Evolutionary conservation across 352 stramenopile species (phyloP).

Genomic region (Pythium aphanidermatum): DNA sequence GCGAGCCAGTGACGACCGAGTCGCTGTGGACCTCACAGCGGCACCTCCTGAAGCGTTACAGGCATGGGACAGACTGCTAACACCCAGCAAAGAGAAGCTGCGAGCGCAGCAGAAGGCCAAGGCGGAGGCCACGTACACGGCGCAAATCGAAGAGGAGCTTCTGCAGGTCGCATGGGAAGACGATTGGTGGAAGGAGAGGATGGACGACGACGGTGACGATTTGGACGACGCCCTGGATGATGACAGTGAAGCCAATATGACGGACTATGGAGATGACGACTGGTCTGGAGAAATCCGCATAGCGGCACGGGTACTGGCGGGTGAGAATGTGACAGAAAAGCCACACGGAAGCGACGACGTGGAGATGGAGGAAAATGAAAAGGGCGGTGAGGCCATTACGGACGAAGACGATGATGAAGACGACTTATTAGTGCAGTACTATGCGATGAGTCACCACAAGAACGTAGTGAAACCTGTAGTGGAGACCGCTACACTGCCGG

Average conservation of each 20-base stretch:
- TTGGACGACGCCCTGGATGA: slow-evolving; percentile 22
- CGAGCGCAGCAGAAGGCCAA: slow-evolving; percentile 17
- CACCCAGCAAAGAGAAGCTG: slow-evolving; percentile 4
- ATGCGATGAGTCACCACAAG: slow-evolving; percentile 2
- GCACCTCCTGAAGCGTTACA: slow-evolving; percentile 13
- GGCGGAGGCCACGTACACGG: slow-evolving; percentile 16
- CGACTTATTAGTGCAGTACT: slow-evolving; percentile 40
- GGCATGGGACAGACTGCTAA: slow-evolving; percentile 15
- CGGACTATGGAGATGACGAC: too few species aligned
- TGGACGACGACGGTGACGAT: slow-evolving; percentile 10
- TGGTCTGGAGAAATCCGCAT: too few species aligned
- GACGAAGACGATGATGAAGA: slow-evolving; percentile 1
- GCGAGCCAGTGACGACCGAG: slow-evolving; percentile 23
- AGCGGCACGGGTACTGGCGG: too few species aligned
- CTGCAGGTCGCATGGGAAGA: slow-evolving; percentile 59
- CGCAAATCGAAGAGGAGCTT: slow-evolving; percentile 42
- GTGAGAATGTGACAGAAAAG: too few species aligned
- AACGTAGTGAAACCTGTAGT: too few species aligned
- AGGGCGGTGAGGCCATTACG: neutral
- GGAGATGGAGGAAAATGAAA: slow-evolving; percentile 12
- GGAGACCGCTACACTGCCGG: too few species aligned
- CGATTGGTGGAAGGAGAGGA: slow-evolving; percentile 56
- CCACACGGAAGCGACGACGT: slow-evolving; percentile 10
- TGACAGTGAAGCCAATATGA: too few species aligned
- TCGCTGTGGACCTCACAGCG: slow-evolving; percentile 26